Evolutionary conservation across 1,139 yeast genomes (phyloP).

Genomic region (Sugiyamaella grinbergsii): DNA sequence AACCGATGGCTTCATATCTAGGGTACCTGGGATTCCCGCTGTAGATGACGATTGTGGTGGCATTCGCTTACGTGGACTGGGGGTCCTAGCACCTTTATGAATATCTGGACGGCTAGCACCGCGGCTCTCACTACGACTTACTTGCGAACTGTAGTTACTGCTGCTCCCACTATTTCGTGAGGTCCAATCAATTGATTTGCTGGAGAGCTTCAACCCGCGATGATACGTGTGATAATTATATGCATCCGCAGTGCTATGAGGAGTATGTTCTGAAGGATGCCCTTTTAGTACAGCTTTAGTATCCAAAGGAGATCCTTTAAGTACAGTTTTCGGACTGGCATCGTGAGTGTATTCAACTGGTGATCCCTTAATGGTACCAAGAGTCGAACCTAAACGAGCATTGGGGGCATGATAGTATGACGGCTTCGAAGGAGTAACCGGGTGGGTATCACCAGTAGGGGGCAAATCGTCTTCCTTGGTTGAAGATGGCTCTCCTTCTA

Average conservation of each 20-base stretch:
- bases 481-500: constrained; percentile 1
- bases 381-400: constrained; percentile 1
- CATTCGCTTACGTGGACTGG: constrained; percentile 19
- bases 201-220: too few species aligned
- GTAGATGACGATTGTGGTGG: constrained; percentile 4
- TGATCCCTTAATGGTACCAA: constrained; percentile 31
- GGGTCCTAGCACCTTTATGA: neutral
- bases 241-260: neutral
- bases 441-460: neutral
- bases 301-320: too few species aligned
- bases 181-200: constrained; percentile 4
- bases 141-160: neutral
- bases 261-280: constrained; percentile 24
- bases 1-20: constrained; percentile 3
- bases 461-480: neutral
- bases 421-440: constrained; percentile 1
- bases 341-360: constrained; percentile 21
- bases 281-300: constrained; percentile 26
- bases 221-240: constrained; percentile 2
- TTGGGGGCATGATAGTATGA: constrained; percentile 17
- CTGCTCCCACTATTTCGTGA: neutral
- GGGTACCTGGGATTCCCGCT: neutral
- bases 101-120: neutral
- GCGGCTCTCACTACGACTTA: constrained; percentile 1
- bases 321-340: neutral